A percentile compares a stretch with the other conserved stretches of the same genome.
phyloP scores from a whole-genome alignment of 2,329 filamentous ascomycete genomes.

The Curvularia eragrostidis region DNA sequence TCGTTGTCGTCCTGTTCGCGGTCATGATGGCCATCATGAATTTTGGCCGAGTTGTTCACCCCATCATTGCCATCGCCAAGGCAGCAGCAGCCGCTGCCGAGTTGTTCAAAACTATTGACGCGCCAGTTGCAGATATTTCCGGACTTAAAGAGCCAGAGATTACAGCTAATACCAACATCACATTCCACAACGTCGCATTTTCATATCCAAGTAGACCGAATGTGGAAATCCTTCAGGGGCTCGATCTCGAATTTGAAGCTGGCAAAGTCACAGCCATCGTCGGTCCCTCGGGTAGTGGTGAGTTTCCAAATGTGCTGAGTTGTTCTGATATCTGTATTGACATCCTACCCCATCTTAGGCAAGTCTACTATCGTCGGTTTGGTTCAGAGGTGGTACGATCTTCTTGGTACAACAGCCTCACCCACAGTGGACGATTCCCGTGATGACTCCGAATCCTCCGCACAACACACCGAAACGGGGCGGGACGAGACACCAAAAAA shows the following conservation, averaged over 20 bases:
- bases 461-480: slow-evolving; percentile 1
- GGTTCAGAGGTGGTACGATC: slow-evolving; percentile 74
- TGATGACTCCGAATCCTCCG: slow-evolving; percentile 1
- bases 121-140: slow-evolving; percentile 34
- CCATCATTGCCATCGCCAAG: slow-evolving; percentile 45
- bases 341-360: slow-evolving; percentile 55
- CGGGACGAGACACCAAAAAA: slow-evolving; percentile 22
- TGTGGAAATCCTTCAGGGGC: slow-evolving; percentile 66
- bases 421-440: slow-evolving; percentile 2
- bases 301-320: neutral
- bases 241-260: slow-evolving; percentile 65
- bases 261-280: slow-evolving; percentile 77
- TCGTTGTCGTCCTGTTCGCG: slow-evolving; percentile 50
- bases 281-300: slow-evolving; percentile 61
- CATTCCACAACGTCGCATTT: slow-evolving; percentile 45
- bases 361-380: slow-evolving; percentile 78
- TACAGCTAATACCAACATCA: slow-evolving; percentile 44
- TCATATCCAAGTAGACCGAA: slow-evolving; percentile 60
- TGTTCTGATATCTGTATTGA: neutral
- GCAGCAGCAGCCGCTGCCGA: slow-evolving; percentile 46
- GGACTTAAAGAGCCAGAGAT: slow-evolving; percentile 48
- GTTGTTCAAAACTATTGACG: slow-evolving; percentile 48
- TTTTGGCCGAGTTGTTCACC: slow-evolving; percentile 40
- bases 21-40: slow-evolving; percentile 49
- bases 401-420: slow-evolving; percentile 44